Percentiles rank a stretch among this genome's conserved stretches.
These are phyloP conservation scores for Arthrobotrys entomopaga DNA, from an alignment of 2,329 filamentous ascomycete genomes.

Conservation along the genomic window DNA sequence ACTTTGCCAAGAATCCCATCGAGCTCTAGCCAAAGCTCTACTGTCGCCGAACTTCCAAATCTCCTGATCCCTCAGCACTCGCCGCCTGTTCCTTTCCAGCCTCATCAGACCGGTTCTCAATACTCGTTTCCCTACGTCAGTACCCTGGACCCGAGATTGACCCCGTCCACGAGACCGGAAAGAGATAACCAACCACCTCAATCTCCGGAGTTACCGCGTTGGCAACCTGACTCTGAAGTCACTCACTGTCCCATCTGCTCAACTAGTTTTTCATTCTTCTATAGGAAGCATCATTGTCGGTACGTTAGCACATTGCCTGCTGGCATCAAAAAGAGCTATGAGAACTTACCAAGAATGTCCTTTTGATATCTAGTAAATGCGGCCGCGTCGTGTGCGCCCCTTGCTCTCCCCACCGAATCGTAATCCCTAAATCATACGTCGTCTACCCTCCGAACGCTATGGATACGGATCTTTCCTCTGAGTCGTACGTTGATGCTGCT, in stretches of 20 bases:
- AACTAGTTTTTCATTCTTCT: conserved; percentile 58
- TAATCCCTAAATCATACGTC: conserved; percentile 58
- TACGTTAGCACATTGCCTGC: conserved; percentile 18
- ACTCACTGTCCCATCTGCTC: conserved; percentile 58
- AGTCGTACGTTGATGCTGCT: conserved; percentile 28
- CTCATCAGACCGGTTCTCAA: conserved; percentile 35
- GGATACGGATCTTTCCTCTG: conserved; percentile 20
- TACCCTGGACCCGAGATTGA: conserved; percentile 27
- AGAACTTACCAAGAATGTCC: too few relatives aligned
- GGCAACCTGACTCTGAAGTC: conserved; percentile 58
- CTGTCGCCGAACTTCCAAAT: conserved; percentile 26
- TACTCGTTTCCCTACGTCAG: conserved; percentile 33
- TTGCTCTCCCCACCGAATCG: conserved; percentile 59
- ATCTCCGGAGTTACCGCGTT: conserved; percentile 55
- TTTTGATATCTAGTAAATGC: conserved; percentile 55
- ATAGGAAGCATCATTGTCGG: conserved; percentile 59
- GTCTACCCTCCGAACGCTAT: conserved; percentile 56
- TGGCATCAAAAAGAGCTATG: too few relatives aligned
- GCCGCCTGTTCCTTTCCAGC: conserved; percentile 41
- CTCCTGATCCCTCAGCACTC: conserved; percentile 44
- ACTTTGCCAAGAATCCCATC: conserved; percentile 30
- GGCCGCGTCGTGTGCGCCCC: conserved; percentile 59
- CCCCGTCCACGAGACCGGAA: conserved; percentile 8
- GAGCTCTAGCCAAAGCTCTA: conserved; percentile 30
- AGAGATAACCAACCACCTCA: conserved; percentile 19